Evolutionary conservation across 345 rosid genomes (phyloP).

Genomic region (Melastoma malabathricum): DNA sequence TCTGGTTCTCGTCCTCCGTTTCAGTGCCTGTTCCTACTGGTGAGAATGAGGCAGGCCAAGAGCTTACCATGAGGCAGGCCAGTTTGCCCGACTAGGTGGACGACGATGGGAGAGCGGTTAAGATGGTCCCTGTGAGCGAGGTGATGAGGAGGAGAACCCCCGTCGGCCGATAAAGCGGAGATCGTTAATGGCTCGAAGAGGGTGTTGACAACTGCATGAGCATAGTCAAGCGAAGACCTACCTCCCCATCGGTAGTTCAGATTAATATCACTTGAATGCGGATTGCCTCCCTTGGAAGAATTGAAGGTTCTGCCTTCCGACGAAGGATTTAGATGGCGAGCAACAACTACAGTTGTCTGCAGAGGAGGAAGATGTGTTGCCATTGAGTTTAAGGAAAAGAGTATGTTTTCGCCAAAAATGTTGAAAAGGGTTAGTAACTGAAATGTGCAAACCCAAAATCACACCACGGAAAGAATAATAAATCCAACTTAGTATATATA

Average conservation of each 20-base stretch:
- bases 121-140: slow-evolving; percentile 78
- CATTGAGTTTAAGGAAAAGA: too few relatives aligned
- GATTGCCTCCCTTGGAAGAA: slow-evolving; percentile 55
- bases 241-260: slow-evolving; percentile 24
- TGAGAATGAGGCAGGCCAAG: slow-evolving; percentile 20
- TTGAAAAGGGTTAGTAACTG: too few relatives aligned
- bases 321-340: slow-evolving; percentile 90
- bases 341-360: slow-evolving; percentile 64
- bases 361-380: too few relatives aligned
- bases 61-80: slow-evolving; percentile 24
- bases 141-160: slow-evolving; percentile 35
- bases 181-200: slow-evolving; percentile 42
- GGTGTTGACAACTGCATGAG: slow-evolving; percentile 45
- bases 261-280: slow-evolving; percentile 17
- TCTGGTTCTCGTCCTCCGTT: too few relatives aligned
- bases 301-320: slow-evolving; percentile 69
- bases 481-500: too few relatives aligned
- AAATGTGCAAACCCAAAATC: too few relatives aligned
- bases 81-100: slow-evolving; percentile 39
- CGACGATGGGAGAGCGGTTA: slow-evolving; percentile 41
- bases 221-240: slow-evolving; percentile 31
- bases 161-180: slow-evolving; percentile 24
- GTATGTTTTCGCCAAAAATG: too few relatives aligned
- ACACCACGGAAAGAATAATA: too few relatives aligned
- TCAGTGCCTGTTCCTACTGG: too few relatives aligned